Base-by-base conservation (phyloP, 208 protist genomes). In the Acanthamoeba divionensis region DNA sequence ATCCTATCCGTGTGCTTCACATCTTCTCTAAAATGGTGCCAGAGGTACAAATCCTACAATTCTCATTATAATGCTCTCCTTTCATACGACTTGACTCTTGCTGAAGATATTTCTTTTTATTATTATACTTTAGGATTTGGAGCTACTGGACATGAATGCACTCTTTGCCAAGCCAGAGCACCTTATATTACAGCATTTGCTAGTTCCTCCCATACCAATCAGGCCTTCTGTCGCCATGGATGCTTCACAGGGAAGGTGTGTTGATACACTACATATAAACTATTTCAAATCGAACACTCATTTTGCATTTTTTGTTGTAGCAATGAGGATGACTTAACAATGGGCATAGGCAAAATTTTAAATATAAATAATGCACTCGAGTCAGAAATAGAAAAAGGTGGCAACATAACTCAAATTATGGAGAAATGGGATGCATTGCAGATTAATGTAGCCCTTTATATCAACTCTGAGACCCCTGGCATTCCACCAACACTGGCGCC, bases 321-420 rank as follows among this genome's bases (percentile, higher is more conserved):
- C 0, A 99, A 98, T 86, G 98, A 99, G 82, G 99, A 99, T 92
- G 99, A 99, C 93, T 86, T 99, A 9, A 99, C 98, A 18, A 97
- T 97, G 77, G 98, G 98, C 91, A 95, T 99, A 66, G 96, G 95
- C 41, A 96, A 33, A 24, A 90, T 90, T 85, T 7, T 86, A 21
- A 38, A 52, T 50, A 90, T 79, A 8, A 89, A 52, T 82, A 62
- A 90, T 21, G 69, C 7, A 5, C 57, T 95, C 2, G 41, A 91
- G 50, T 33, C 48, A 13, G 44, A 67, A 8, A 60, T 95, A 21
- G 57, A 86, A 26, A 96, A 95, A 63, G 96, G 96, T 41, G 91
- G 89, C 69, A 94, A 96, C 73, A 91, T 93, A 2, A 90, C 93
- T 33, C 95, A 96, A 57, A 92, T 98, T 8, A 91, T 90, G 65